Evolutionary conservation across 225 moss, liverwort and hornwort species (phyloP).

Genomic region (Lunularia cruciata): DNA sequence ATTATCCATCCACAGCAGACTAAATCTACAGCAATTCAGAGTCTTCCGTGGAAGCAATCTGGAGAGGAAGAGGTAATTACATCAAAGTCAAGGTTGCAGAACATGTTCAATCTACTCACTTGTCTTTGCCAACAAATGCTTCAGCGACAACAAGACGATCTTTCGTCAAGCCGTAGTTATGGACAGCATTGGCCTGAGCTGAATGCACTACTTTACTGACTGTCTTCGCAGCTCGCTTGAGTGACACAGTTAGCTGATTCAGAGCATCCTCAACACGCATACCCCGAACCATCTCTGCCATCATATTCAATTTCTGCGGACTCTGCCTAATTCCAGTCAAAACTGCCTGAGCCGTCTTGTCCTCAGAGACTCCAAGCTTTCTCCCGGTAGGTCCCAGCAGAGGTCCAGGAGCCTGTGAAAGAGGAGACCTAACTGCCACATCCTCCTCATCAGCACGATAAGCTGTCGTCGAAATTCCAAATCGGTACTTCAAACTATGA

Average conservation of each 20-base stretch:
- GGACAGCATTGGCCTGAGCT: constrained; percentile 93
- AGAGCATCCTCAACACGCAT: constrained; percentile 97
- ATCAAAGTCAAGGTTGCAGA: too few relatives aligned
- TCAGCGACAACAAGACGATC: constrained; percentile 76
- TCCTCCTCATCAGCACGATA: constrained; percentile 30
- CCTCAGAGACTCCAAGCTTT: constrained; percentile 49
- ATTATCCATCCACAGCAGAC: too few relatives aligned
- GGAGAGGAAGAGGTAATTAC: too few relatives aligned
- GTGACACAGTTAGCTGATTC: constrained; percentile 84
- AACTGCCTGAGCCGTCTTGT: constrained; percentile 73
- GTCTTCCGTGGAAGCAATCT: too few relatives aligned
- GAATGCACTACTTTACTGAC: constrained; percentile 84
- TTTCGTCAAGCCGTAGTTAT: constrained; percentile 81
- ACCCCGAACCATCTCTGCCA: constrained; percentile 93
- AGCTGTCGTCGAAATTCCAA: constrained; percentile 34
- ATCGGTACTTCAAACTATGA: constrained; percentile 1
- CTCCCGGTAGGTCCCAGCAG: constrained; percentile 43
- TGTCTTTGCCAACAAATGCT: constrained; percentile 55
- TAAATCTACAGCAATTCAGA: too few relatives aligned
- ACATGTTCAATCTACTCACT: too few relatives aligned
- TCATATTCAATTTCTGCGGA: constrained; percentile 91
- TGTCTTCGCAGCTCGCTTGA: constrained; percentile 93
- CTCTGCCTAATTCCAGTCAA: constrained; percentile 87
- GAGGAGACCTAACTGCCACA: constrained; percentile 75
- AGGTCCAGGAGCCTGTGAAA: constrained; percentile 89